Evolutionary conservation across 2,329 filamentous ascomycete species (phyloP), one percentile per base, ranked within the genome.

Genomic region (Rutstroemia sp.): DNA sequence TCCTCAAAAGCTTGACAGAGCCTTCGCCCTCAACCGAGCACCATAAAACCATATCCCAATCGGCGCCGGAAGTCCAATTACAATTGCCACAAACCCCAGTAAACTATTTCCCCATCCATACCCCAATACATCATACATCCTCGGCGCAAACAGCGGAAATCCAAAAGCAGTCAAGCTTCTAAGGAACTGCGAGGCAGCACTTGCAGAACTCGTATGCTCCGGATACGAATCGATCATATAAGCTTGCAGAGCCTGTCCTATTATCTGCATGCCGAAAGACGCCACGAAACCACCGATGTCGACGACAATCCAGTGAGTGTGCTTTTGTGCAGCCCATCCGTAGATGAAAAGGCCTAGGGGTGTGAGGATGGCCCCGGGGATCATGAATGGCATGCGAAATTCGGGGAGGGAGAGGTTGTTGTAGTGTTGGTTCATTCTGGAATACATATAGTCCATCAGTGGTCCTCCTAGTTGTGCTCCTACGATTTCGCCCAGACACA

Each of bases 391-490:
- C 0, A 84, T 72, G 12, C 84, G 79, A 62, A 79, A 82, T 60
- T 88, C 84, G 0, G 84, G 84, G 71, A 19, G 82, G 76, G 64
- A 59, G 85, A 81, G 0, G 81, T 81, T 70, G 0, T 78, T 78
- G 70, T 56, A 23, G 16, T 56, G 54, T 14, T 40, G 30, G 12
- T 58, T 52, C 45, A 58, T 30, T 34, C 52, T 38, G 4, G 38
- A 27, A 36, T 52, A 66, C 3, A 61, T 17, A 27, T 51, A 50
- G 60, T 70, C 66, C 25, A 67, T 66, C 14, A 69, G 56, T 16
- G 63, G 65, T 14, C 65, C 66, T 51, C 56, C 51, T 8, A 64
- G 56, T 45, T 65, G 62, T 7, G 67, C 54, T 5, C 70, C 73
- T 12, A 73, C 63, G 4, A 71, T 42, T 14, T 68, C 61, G 39